Conservation (phyloP, 495 filamentous ascomycete genomes). For the Wilcoxina mikolae region DNA sequence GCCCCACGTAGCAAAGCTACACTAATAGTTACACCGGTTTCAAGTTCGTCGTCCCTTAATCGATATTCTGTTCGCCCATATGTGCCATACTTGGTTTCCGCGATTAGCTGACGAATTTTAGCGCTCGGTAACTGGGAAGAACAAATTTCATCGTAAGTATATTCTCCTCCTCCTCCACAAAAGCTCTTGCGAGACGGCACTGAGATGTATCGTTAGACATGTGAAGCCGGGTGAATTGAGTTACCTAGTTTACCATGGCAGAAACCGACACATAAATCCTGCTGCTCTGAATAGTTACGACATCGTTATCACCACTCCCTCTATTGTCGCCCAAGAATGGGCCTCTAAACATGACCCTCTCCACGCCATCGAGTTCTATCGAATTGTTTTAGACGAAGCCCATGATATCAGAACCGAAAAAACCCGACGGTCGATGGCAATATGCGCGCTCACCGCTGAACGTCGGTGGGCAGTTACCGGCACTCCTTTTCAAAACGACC, state of each 20-base stretch:
- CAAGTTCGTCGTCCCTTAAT: too few relatives aligned
- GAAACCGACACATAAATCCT: background rate
- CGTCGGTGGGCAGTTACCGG: constrained; percentile 28
- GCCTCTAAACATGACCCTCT: constrained; percentile 46
- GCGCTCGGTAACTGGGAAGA: constrained; percentile 76
- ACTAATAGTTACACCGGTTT: background rate
- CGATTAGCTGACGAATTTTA: constrained; percentile 53
- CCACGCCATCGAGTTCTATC: constrained; percentile 19
- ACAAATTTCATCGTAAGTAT: constrained; percentile 39
- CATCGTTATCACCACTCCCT: constrained; percentile 34
- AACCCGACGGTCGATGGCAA: constrained; percentile 9
- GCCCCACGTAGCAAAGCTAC: background rate
- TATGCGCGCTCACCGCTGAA: constrained; percentile 7
- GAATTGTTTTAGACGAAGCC: constrained; percentile 30
- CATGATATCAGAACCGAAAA: constrained; percentile 29
- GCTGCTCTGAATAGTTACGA: constrained; percentile 11
- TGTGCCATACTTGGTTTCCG: too few relatives aligned
- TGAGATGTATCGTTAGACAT: background rate
- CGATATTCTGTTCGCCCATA: too few relatives aligned
- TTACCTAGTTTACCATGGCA: constrained; percentile 50
- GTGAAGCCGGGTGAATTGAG: constrained; percentile 12
- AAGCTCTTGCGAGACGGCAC: too few relatives aligned
- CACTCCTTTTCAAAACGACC: constrained; percentile 28
- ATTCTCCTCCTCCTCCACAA: constrained; percentile 8
- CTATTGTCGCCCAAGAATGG: constrained; percentile 30